Evolutionary conservation across 2,329 filamentous ascomycete species (phyloP).

Genomic region (Dryadomyces sulphureus): DNA sequence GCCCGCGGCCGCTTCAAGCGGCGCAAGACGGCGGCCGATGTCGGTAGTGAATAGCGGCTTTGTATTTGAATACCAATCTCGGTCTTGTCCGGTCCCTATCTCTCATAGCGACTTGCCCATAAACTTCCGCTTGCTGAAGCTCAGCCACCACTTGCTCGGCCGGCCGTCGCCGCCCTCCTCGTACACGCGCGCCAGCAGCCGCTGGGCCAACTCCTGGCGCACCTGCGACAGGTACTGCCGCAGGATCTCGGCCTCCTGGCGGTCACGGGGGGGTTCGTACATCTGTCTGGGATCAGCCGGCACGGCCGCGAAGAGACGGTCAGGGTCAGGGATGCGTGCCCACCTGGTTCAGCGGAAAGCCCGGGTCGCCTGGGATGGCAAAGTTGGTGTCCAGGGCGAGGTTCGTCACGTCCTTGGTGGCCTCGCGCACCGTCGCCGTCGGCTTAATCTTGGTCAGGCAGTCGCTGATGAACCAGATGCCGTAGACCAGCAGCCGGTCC

Average conservation of each 20-base stretch:
- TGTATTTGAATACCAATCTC: too few species aligned
- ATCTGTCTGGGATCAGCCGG: constrained; percentile 38
- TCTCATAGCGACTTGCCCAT: constrained; percentile 81
- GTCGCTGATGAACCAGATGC: constrained; percentile 88
- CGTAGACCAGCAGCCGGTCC: constrained; percentile 89
- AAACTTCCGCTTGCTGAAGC: constrained; percentile 98
- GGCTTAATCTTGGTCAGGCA: constrained; percentile 79
- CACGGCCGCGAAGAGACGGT: neutral
- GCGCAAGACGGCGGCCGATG: constrained; percentile 26
- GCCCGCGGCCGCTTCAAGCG: constrained; percentile 69
- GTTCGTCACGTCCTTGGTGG: constrained; percentile 69
- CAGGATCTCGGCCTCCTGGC: constrained; percentile 79
- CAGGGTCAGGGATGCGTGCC: neutral
- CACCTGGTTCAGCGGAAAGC: constrained; percentile 83
- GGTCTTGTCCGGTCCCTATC: neutral
- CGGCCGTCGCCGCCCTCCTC: constrained; percentile 57
- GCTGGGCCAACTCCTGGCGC: constrained; percentile 72
- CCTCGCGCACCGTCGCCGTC: constrained; percentile 42
- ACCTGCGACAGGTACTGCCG: constrained; percentile 86
- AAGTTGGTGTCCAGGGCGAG: constrained; percentile 87
- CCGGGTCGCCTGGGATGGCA: constrained; percentile 83
- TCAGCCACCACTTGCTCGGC: constrained; percentile 86
- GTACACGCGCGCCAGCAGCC: constrained; percentile 78
- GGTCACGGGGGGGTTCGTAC: constrained; percentile 75
- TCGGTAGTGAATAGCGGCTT: too few species aligned